These are phyloP conservation scores for Heimioporus sp. DNA, from an alignment of 768 basidiomycete species.

Conservation along the genomic window DNA sequence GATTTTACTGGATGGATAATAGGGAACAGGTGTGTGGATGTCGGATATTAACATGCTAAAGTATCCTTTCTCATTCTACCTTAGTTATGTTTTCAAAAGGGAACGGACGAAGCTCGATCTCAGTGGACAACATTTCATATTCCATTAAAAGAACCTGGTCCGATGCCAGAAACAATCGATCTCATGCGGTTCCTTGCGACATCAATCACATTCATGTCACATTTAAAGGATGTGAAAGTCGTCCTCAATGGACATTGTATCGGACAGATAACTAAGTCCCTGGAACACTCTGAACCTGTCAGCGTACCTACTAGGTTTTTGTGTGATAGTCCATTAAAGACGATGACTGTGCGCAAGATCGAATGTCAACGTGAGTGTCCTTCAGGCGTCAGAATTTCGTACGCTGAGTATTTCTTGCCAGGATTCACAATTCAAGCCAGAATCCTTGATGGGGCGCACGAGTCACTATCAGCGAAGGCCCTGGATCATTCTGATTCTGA, in stretches of 20 bases:
- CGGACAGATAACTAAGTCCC: slow-evolving; percentile 58
- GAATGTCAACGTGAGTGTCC: slow-evolving; percentile 31
- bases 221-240: slow-evolving; percentile 70
- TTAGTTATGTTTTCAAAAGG: slow-evolving; percentile 76
- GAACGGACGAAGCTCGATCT: slow-evolving; percentile 42
- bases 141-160: slow-evolving; percentile 69
- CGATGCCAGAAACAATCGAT: slow-evolving; percentile 77
- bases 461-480: not conserved
- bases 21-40: slow-evolving; percentile 55
- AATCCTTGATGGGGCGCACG: slow-evolving; percentile 48
- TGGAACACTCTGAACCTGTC: slow-evolving; percentile 47
- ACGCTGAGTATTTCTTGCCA: slow-evolving; percentile 16
- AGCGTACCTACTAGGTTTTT: slow-evolving; percentile 54
- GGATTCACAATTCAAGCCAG: slow-evolving; percentile 76
- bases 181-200: slow-evolving; percentile 86
- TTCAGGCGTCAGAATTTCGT: not conserved
- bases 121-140: slow-evolving; percentile 75
- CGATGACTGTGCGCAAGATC: slow-evolving; percentile 55
- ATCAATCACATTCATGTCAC: slow-evolving; percentile 87
- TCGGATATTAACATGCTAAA: not conserved
- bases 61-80: not conserved
- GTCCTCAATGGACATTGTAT: slow-evolving; percentile 74
- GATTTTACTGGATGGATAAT: slow-evolving; percentile 85
- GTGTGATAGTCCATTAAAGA: slow-evolving; percentile 45
- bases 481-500: not conserved